Evolutionary conservation across 768 basidiomycete genomes (phyloP).

Genomic region (Hypholoma fasciculare): DNA sequence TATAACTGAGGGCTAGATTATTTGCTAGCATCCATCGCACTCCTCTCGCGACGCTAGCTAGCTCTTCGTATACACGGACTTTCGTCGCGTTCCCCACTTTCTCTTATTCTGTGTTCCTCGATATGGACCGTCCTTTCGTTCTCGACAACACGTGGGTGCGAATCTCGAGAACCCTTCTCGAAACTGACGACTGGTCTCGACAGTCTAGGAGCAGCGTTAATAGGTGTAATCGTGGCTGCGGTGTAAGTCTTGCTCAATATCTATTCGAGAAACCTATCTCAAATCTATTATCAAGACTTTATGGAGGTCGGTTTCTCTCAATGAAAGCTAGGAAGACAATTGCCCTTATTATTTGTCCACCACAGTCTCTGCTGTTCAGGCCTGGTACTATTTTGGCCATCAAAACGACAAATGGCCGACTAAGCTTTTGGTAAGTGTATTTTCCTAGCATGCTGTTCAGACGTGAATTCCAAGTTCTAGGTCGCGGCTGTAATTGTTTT

Average conservation of each 20-base stretch:
- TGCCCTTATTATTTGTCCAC: too few relatives aligned
- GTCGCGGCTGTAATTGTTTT: slow-evolving; percentile 48
- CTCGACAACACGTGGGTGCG: slow-evolving; percentile 17
- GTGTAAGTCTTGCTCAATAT: slow-evolving; percentile 34
- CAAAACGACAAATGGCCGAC: slow-evolving; percentile 50
- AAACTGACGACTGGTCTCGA: neutral
- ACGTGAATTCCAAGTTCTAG: slow-evolving; percentile 24
- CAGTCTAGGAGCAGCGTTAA: slow-evolving; percentile 44
- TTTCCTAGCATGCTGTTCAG: neutral
- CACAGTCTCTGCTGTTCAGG: slow-evolving; percentile 55
- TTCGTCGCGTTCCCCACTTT: neutral
- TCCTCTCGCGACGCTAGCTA: neutral
- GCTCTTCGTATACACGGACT: neutral
- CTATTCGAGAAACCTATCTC: neutral
- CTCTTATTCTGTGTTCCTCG: neutral
- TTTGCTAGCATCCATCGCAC: too few relatives aligned
- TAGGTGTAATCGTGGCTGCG: slow-evolving; percentile 50
- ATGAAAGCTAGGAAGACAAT: neutral
- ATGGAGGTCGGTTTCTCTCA: slow-evolving; percentile 40
- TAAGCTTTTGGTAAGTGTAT: slow-evolving; percentile 38
- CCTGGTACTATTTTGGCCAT: slow-evolving; percentile 55
- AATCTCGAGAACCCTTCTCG: neutral
- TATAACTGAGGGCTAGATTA: neutral
- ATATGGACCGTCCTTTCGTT: slow-evolving; percentile 6
- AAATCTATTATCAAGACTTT: slow-evolving; percentile 32